Conservation (phyloP, 2,329 filamentous ascomycete genomes). For the Diaporthe nobilis region DNA sequence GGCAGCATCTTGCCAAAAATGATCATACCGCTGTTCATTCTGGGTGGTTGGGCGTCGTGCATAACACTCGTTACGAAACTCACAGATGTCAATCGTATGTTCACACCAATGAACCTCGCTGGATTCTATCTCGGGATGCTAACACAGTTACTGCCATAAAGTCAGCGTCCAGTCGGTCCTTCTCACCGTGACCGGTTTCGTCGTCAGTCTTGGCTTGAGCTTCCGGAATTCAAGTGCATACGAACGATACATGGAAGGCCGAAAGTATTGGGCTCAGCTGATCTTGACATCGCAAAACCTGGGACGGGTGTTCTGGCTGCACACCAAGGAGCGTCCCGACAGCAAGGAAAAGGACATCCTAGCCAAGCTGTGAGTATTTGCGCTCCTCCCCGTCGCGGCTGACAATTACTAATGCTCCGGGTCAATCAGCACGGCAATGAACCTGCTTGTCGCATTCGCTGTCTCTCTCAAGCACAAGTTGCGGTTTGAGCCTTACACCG, state of each 20-base stretch:
- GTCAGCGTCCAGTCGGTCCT: slow-evolving; percentile 75
- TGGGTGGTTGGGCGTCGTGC: slow-evolving; percentile 75
- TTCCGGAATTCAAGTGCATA: slow-evolving; percentile 86
- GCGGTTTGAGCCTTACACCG: slow-evolving; percentile 79
- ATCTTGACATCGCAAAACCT: slow-evolving; percentile 76
- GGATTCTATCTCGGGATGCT: neutral
- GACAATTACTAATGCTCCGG: slow-evolving; percentile 20
- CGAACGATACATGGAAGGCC: slow-evolving; percentile 73
- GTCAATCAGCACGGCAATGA: slow-evolving; percentile 68
- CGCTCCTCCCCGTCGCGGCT: neutral
- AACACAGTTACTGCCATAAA: slow-evolving; percentile 31
- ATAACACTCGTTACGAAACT: slow-evolving; percentile 70
- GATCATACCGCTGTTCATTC: slow-evolving; percentile 76
- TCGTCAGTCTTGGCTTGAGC: slow-evolving; percentile 82
- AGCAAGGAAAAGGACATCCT: slow-evolving; percentile 74
- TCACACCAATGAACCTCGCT: neutral
- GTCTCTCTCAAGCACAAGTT: slow-evolving; percentile 80
- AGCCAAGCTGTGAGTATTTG: slow-evolving; percentile 66
- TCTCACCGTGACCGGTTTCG: slow-evolving; percentile 88
- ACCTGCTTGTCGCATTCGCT: slow-evolving; percentile 78
- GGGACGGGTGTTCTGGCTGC: slow-evolving; percentile 87
- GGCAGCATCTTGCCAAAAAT: slow-evolving; percentile 81
- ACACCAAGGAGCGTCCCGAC: slow-evolving; percentile 75
- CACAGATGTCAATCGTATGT: slow-evolving; percentile 37
- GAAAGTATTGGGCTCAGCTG: slow-evolving; percentile 70